Evolutionary conservation across 371 early-diverging fungal genomes (phyloP).

Genomic region (Rhizopus delemar): DNA sequence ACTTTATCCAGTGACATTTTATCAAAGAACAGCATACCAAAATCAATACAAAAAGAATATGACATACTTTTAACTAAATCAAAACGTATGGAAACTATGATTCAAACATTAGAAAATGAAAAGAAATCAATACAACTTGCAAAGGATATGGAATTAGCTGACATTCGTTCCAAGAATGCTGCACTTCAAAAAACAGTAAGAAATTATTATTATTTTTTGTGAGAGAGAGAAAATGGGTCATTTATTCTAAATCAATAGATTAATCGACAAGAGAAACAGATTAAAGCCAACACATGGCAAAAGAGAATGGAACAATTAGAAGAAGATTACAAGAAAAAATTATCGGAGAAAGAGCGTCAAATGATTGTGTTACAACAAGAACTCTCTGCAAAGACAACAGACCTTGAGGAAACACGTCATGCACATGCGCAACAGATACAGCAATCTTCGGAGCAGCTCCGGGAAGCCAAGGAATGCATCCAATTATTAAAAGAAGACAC

Average conservation of each 20-base stretch:
- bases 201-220: not conserved
- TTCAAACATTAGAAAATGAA: conserved; percentile 28
- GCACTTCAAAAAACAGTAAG: conserved; percentile 37
- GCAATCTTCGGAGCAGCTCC: conserved; percentile 4
- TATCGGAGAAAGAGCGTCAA: conserved; percentile 1
- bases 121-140: conserved; percentile 12
- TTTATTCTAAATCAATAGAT: not conserved
- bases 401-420: not conserved
- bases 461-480: not conserved
- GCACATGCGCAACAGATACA: not conserved
- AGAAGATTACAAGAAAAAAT: conserved; percentile 1
- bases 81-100: conserved; percentile 30
- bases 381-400: not conserved
- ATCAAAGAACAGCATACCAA: not conserved
- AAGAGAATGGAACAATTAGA: conserved; percentile 5
- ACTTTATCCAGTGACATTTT: not conserved
- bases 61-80: conserved; percentile 35
- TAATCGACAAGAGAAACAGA: conserved; percentile 7
- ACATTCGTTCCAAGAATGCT: conserved; percentile 34
- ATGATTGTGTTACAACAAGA: not conserved
- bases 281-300: conserved; percentile 6
- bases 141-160: conserved; percentile 42
- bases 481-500: not conserved
- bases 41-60: conserved; percentile 41
- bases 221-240: not conserved